A percentile compares a stretch with the other conserved stretches of the same genome.
These are phyloP conservation scores for Gossypium australe DNA, from an alignment of 345 rosid species.

Conservation along the genomic window DNA sequence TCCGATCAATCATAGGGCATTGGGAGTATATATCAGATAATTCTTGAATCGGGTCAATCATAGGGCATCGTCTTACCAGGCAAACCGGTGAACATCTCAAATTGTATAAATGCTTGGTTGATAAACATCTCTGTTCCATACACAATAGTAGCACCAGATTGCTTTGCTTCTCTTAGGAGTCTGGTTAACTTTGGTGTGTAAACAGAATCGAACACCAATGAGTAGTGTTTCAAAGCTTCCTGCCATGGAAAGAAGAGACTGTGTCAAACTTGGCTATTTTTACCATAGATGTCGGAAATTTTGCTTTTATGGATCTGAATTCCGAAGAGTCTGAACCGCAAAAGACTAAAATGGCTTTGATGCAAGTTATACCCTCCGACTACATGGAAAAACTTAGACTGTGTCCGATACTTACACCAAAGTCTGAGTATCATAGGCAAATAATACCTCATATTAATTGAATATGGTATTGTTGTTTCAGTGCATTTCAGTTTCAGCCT, in stretches of 20 bases:
- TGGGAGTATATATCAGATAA: not conserved
- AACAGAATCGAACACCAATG: constrained; percentile 52
- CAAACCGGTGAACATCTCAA: constrained; percentile 55
- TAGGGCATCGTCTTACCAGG: constrained; percentile 38
- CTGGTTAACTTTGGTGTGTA: constrained; percentile 57
- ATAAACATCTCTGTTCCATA: constrained; percentile 54
- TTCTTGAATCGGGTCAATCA: not conserved
- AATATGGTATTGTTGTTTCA: not conserved
- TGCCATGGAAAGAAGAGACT: constrained; percentile 10
- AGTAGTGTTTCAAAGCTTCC: constrained; percentile 51
- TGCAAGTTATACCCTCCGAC: not conserved
- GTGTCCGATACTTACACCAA: not conserved
- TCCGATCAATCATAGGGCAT: not conserved
- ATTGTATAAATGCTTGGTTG: constrained; percentile 53
- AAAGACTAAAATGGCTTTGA: not conserved
- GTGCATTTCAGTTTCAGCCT: too few species aligned
- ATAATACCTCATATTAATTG: not conserved
- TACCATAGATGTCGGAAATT: too few species aligned
- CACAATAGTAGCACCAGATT: constrained; percentile 44
- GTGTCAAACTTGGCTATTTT: too few species aligned
- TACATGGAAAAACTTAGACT: too few species aligned
- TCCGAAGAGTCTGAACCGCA: not conserved
- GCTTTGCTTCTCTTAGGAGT: constrained; percentile 51
- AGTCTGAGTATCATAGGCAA: not conserved
- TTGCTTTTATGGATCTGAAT: not conserved